Evolutionary conservation across 306 rosid genomes (phyloP).

Genomic region (Neltuma alba): DNA sequence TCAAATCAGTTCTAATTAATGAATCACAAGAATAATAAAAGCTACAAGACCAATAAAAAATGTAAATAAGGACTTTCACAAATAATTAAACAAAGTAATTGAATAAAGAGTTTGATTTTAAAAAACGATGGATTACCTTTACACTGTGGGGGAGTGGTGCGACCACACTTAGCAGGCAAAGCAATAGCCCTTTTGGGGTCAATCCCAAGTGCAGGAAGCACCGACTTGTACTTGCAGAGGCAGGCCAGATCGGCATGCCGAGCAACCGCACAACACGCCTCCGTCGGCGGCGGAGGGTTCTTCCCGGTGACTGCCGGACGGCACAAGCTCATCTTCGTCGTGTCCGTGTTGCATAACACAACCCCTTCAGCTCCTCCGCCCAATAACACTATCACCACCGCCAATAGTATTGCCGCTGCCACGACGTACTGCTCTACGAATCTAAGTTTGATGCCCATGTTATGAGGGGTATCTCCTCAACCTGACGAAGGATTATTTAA

Average conservation of each 20-base stretch:
- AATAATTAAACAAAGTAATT: too few species aligned
- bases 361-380: slow-evolving; percentile 32
- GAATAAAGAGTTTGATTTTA: background rate
- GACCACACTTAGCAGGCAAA: slow-evolving; percentile 62
- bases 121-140: slow-evolving; percentile 34
- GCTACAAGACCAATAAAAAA: too few species aligned
- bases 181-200: slow-evolving; percentile 55
- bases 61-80: too few species aligned
- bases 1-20: too few species aligned
- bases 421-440: background rate
- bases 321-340: slow-evolving; percentile 44
- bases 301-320: slow-evolving; percentile 52
- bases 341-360: slow-evolving; percentile 46
- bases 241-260: slow-evolving; percentile 53
- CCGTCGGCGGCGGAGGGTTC: slow-evolving; percentile 47
- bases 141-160: slow-evolving; percentile 45
- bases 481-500: too few species aligned
- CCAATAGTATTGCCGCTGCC: background rate
- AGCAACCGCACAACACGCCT: slow-evolving; percentile 50
- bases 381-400: background rate
- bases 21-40: too few species aligned
- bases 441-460: background rate
- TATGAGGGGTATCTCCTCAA: background rate
- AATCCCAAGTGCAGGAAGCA: slow-evolving; percentile 53
- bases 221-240: slow-evolving; percentile 52